Evolutionary conservation across 1,284 basidiomycete species (phyloP).

Genomic region (Leccinum subfulvum): DNA sequence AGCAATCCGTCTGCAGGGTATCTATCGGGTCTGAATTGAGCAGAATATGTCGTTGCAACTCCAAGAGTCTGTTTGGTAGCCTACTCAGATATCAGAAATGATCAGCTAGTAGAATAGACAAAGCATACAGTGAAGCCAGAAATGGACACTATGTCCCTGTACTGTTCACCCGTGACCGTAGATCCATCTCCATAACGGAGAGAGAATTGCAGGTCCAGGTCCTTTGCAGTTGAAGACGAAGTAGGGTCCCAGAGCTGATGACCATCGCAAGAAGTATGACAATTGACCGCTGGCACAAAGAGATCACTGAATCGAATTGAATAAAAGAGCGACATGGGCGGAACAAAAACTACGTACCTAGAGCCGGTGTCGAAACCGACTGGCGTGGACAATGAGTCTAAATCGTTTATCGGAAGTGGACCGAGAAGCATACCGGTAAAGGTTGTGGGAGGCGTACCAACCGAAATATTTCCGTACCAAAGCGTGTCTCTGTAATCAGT

Average conservation of each 20-base stretch:
- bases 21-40: constrained; percentile 11
- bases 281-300: constrained; percentile 20
- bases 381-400: background rate
- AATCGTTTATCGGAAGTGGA: too few species aligned
- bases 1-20: constrained; percentile 34
- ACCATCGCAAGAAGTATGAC: constrained; percentile 28
- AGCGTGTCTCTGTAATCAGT: constrained; percentile 20
- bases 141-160: constrained; percentile 47
- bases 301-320: constrained; percentile 15
- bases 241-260: constrained; percentile 35
- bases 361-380: constrained; percentile 40
- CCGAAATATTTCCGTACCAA: constrained; percentile 33
- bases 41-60: constrained; percentile 28
- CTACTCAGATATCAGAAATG: background rate
- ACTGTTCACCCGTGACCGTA: constrained; percentile 52
- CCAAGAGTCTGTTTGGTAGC: constrained; percentile 33
- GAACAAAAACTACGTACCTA: constrained; percentile 13
- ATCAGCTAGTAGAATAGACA: background rate
- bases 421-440: constrained; percentile 14
- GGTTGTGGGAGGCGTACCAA: constrained; percentile 33
- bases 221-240: constrained; percentile 37
- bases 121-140: constrained; percentile 14
- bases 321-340: background rate
- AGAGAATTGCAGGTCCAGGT: constrained; percentile 37
- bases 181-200: constrained; percentile 54